phyloP scores from a whole-genome alignment of 345 rosid species.

The Brassica cretica region DNA sequence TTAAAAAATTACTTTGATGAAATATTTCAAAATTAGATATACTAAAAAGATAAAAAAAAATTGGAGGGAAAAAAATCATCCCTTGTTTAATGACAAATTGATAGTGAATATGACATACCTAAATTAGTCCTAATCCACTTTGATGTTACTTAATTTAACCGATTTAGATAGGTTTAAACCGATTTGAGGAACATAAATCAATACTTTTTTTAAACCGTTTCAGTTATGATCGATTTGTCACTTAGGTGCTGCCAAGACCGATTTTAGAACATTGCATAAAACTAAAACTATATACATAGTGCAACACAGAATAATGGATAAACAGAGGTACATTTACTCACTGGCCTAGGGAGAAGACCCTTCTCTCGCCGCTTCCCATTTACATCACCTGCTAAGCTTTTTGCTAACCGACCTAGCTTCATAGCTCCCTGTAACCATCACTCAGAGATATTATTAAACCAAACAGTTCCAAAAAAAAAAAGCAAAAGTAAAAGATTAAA shows the following conservation, averaged over 20 bases:
- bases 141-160: not conserved
- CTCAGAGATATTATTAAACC: slow-evolving; percentile 4
- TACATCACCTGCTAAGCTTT: slow-evolving; percentile 66
- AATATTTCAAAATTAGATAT: not conserved
- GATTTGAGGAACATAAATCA: not conserved
- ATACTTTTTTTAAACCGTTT: not conserved
- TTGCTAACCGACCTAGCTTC: slow-evolving; percentile 77
- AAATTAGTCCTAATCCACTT: not conserved
- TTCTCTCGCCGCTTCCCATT: slow-evolving; percentile 79
- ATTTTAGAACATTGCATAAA: not conserved
- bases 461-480: not conserved
- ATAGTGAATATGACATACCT: not conserved
- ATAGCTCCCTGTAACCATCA: slow-evolving; percentile 63
- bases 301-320: not conserved
- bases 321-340: slow-evolving; percentile 38
- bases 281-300: not conserved
- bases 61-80: not conserved
- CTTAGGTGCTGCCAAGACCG: not conserved
- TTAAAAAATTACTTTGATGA: not conserved
- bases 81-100: not conserved
- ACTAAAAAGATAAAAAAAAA: not conserved
- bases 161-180: not conserved
- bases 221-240: not conserved
- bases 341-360: slow-evolving; percentile 88
- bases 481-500: slow-evolving; percentile 8